A percentile compares a stretch with the other conserved stretches of the same genome.
Evolutionary conservation across 306 rosid species (phyloP).

Genomic region (barrel medic (Medicago truncatula)): MtrunA17r5.0-ANR NC_053045.1:11555501-11556000

Average conservation of each 20-base stretch:
- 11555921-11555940: conserved; percentile 44
- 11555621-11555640: too few species aligned
- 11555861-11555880: conserved; percentile 38
- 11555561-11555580: too few species aligned
- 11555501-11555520: too few species aligned
- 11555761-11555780: neutral
- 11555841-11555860: conserved; percentile 12
- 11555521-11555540: too few species aligned
- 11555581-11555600: too few species aligned
- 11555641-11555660: too few species aligned
- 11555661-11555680: too few species aligned
- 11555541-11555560: too few species aligned
- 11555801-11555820: conserved; percentile 12
- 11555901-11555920: conserved; percentile 26
- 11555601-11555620: too few species aligned
- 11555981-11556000: conserved; percentile 49
- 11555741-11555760: neutral
- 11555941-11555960: conserved; percentile 55
- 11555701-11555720: too few species aligned
- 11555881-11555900: neutral
- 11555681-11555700: too few species aligned
- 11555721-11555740: neutral
- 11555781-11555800: neutral
- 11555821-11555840: conserved; percentile 36
- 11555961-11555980: conserved; percentile 45